Conservation (phyloP, 2,329 filamentous ascomycete genomes). For the Colletotrichum graminicola region DNA sequence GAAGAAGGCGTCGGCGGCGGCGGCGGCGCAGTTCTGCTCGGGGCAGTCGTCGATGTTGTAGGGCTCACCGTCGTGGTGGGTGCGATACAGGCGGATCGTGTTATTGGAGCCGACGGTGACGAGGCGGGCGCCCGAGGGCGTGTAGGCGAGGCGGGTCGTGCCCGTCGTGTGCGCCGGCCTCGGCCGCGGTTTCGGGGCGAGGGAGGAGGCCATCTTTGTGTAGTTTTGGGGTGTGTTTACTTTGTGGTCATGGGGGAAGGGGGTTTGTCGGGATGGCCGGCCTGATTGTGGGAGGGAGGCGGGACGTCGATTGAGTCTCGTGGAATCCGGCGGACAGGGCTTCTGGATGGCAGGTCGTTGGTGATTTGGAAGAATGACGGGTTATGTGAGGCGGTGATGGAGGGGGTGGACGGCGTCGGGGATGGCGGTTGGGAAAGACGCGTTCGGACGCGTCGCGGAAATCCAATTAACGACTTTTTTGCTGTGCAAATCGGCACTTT, state of each 20-base stretch:
- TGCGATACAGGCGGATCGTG: constrained; percentile 91
- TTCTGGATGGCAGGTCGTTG: neutral
- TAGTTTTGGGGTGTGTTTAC: neutral
- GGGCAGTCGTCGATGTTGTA: constrained; percentile 91
- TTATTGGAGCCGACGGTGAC: constrained; percentile 95
- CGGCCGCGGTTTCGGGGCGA: constrained; percentile 66
- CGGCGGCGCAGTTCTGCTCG: constrained; percentile 86
- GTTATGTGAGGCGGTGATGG: neutral
- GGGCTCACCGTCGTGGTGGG: constrained; percentile 92
- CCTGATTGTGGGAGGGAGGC: neutral
- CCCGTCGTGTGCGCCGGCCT: constrained; percentile 86
- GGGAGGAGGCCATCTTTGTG: constrained; percentile 50
- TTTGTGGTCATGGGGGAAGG: neutral
- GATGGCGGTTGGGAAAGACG: constrained; percentile 48
- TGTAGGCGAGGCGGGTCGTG: constrained; percentile 88
- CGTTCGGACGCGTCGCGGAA: constrained; percentile 56
- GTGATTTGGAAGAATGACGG: neutral
- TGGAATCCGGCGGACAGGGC: no score
- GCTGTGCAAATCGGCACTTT: constrained; percentile 4
- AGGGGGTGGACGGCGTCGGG: neutral
- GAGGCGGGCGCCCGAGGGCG: constrained; percentile 85
- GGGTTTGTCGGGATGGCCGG: neutral
- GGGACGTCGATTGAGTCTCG: neutral
- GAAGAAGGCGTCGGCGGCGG: constrained; percentile 82
- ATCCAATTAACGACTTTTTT: constrained; percentile 48